Evolutionary conservation across 2,329 filamentous ascomycete species (phyloP).

Genomic region (Setomelanomma holmii): DNA sequence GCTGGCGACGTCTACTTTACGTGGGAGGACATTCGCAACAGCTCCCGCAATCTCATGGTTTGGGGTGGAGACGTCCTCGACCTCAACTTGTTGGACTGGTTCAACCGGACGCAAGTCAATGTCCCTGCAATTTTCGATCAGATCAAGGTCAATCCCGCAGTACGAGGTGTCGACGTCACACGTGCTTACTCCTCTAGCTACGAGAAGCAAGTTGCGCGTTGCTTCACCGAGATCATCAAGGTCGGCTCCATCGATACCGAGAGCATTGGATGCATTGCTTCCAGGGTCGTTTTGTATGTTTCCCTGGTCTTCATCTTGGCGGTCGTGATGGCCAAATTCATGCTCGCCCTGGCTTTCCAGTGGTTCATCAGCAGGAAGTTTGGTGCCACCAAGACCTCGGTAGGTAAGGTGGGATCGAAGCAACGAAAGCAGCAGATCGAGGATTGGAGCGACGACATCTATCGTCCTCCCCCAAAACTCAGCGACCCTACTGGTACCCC

Average conservation of each 20-base stretch:
- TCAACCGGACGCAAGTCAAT: constrained; percentile 80
- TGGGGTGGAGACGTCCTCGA: constrained; percentile 95
- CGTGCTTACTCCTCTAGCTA: constrained; percentile 79
- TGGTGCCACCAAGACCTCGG: constrained; percentile 83
- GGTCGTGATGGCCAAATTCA: constrained; percentile 84
- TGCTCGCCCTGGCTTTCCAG: constrained; percentile 89
- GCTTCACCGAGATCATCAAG: constrained; percentile 91
- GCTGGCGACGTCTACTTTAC: constrained; percentile 93
- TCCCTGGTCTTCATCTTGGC: constrained; percentile 90
- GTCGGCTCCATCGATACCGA: constrained; percentile 96
- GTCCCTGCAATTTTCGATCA: constrained; percentile 81
- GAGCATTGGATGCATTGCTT: constrained; percentile 95
- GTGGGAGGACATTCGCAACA: constrained; percentile 93
- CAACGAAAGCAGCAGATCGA: constrained; percentile 93
- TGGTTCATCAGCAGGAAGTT: constrained; percentile 94
- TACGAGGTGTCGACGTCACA: constrained; percentile 88
- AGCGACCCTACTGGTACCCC: constrained; percentile 71
- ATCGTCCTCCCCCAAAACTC: constrained; percentile 84
- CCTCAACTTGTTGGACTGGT: constrained; percentile 86
- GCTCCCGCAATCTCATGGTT: constrained; percentile 86
- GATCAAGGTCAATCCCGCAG: constrained; percentile 72
- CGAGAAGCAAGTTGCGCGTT: constrained; percentile 85
- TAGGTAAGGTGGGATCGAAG: constrained; percentile 75
- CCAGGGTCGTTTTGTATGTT: constrained; percentile 94
- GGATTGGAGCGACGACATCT: constrained; percentile 97